Evolutionary conservation across 1,284 basidiomycete genomes (phyloP), one percentile per base, ranked within the genome.

Genomic region (Trametes versicolor): DNA sequence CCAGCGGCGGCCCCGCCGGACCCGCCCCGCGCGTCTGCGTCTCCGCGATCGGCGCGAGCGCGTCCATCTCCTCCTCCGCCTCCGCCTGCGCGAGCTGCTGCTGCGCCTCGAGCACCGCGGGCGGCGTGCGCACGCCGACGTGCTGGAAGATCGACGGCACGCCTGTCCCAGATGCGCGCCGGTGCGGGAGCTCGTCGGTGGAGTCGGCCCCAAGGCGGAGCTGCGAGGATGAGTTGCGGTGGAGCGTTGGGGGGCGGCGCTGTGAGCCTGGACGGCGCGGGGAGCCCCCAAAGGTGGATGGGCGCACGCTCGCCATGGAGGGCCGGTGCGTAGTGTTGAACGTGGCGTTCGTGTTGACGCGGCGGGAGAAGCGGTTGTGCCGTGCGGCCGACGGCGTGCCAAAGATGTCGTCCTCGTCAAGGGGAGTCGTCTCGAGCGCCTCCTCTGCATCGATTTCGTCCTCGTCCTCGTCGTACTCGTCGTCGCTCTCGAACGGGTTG

Each of bases 141-240:
- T 95, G 92, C 15, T 89, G 78, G 75, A 94, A 95, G 63, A 95
- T 95, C n/a, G 86, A 82, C 2, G 93, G 91, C 7, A 87, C 83
- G 29, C 29, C 29, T 37, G 80, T 74, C 2, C 82, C 79, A 9
- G 90, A 90, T 37, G 81, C 80, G 23, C 88, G 84, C 29, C 88
- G 85, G 4, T 80, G 77, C 29, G 80, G 76, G 5, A 80, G 77
- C 9, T 74, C 76, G 58, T 62, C 63, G 17, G 59, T 36, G n/a
- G n/a, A n/a, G 48, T 62, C 72, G 47, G 45, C 65, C 41, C 56
- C 65, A 19, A 50, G 58, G 17, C 58, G 45, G 1, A 58, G 47
- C 32, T 66, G 63, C 41, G 63, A 62, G 19, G 66, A 58, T 3
- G 70, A 73, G 37, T 58, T 64, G 27, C 65, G 70, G 39, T 65